Conservation (phyloP, 495 filamentous ascomycete species). For the Penicillium nucicola region DNA sequence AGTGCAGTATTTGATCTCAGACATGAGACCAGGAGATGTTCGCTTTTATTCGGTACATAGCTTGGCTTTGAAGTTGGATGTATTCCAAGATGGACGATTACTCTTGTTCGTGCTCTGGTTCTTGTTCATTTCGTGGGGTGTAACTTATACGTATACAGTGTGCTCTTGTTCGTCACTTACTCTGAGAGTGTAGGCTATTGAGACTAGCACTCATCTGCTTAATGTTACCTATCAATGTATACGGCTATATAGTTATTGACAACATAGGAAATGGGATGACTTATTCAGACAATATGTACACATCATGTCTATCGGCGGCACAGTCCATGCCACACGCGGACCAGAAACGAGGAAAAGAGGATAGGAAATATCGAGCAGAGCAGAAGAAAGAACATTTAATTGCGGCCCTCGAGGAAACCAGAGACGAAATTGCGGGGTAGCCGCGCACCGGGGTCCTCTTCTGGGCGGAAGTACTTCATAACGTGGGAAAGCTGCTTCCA, state of each 20-base stretch:
- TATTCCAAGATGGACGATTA: too few relatives aligned
- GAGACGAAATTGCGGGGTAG: conserved; percentile 85
- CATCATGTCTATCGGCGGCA: conserved; percentile 33
- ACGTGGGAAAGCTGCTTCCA: conserved; percentile 97
- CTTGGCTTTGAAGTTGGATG: too few relatives aligned
- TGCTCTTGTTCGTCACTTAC: too few relatives aligned
- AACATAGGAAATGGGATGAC: conserved; percentile 19
- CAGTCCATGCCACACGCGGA: conserved; percentile 18
- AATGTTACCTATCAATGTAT: too few relatives aligned
- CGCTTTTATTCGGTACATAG: too few relatives aligned
- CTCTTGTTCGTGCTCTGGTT: too few relatives aligned
- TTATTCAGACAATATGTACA: conserved; percentile 45
- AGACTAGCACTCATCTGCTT: too few relatives aligned
- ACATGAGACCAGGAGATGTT: too few relatives aligned
- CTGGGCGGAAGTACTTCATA: conserved; percentile 92
- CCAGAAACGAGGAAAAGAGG: conserved; percentile 23
- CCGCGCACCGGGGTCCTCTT: conserved; percentile 76
- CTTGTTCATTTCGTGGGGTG: too few relatives aligned
- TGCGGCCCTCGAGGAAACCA: conserved; percentile 79
- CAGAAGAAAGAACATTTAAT: conserved; percentile 27
- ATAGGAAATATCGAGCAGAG: conserved; percentile 15
- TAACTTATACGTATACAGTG: too few relatives aligned
- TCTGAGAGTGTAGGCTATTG: too few relatives aligned
- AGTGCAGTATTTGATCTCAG: background rate
- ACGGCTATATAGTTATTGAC: background rate